These are phyloP conservation scores for Escallonia herrerae DNA, from an alignment of 129 eudicot genomes.

Conservation along the genomic window DNA sequence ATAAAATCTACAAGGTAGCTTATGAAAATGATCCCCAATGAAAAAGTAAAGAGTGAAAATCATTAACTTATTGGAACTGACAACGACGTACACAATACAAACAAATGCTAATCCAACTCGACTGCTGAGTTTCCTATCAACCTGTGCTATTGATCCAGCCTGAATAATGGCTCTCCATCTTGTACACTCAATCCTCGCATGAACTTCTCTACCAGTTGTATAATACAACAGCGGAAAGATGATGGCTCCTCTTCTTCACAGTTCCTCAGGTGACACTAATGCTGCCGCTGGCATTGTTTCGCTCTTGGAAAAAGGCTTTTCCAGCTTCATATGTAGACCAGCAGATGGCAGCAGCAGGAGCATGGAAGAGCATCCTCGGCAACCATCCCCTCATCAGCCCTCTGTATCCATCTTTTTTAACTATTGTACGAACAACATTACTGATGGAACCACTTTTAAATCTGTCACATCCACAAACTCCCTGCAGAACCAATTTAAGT, in stretches of 20 bases:
- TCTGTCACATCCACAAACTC: constrained; percentile 91
- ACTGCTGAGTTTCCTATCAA: no score
- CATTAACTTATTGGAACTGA: no score
- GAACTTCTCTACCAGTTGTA: no score
- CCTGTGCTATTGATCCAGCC: no score
- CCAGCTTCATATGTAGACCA: constrained; percentile 90
- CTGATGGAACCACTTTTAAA: constrained; percentile 51
- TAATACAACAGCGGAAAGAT: constrained; percentile 20
- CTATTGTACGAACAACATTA: constrained; percentile 56
- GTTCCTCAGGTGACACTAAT: constrained; percentile 29
- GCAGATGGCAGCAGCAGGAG: constrained; percentile 92
- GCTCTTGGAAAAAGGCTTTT: constrained; percentile 60
- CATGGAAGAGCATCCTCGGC: constrained; percentile 89
- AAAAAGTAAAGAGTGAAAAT: no score
- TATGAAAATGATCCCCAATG: no score
- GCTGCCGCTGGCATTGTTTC: constrained; percentile 18
- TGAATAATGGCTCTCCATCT: no score
- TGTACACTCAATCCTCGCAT: no score
- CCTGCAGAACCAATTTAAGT: constrained; percentile 33
- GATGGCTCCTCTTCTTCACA: not conserved
- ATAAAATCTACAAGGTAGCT: no score
- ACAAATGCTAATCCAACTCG: no score
- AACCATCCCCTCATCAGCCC: constrained; percentile 88
- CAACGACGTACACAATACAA: no score
- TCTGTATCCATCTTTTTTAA: constrained; percentile 69